phyloP scores from a whole-genome alignment of 1,284 basidiomycete genomes.

The Ustilago tritici region DNA sequence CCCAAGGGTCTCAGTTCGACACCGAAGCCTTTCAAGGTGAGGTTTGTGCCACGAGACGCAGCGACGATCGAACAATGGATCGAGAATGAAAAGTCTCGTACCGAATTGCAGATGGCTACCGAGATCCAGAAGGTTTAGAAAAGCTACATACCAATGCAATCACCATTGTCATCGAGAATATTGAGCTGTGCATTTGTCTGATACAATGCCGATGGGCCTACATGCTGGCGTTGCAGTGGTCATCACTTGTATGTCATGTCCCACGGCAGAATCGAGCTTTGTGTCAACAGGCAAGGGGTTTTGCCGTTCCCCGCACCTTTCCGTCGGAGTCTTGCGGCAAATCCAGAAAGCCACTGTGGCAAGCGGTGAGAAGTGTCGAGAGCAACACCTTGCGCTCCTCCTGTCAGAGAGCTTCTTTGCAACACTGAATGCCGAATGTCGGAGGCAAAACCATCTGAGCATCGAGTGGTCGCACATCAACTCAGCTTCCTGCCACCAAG shows the following conservation, averaged over 20 bases:
- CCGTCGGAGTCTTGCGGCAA: background rate
- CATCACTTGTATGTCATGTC: too few relatives aligned
- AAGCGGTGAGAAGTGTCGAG: background rate
- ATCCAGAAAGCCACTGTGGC: background rate
- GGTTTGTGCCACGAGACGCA: conserved; percentile 38
- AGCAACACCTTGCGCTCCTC: background rate
- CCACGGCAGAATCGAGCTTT: background rate
- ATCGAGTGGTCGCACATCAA: too few relatives aligned
- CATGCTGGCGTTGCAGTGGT: too few relatives aligned
- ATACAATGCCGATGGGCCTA: background rate
- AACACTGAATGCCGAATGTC: too few relatives aligned
- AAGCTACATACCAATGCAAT: background rate
- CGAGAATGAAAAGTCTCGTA: conserved; percentile 29
- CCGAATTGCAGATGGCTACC: conserved; percentile 30
- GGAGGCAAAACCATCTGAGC: too few relatives aligned
- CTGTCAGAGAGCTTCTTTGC: too few relatives aligned
- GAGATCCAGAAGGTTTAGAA: conserved; percentile 12
- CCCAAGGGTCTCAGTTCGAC: conserved; percentile 43
- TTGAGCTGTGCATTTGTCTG: background rate
- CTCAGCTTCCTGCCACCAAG: background rate
- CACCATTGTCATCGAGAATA: background rate
- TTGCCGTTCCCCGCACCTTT: background rate
- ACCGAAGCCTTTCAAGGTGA: conserved; percentile 46
- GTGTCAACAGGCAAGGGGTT: background rate
- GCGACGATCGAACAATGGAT: conserved; percentile 33